Base-by-base conservation (phyloP, 2,329 filamentous ascomycete species). In the Trichoderma sp. region DNA sequence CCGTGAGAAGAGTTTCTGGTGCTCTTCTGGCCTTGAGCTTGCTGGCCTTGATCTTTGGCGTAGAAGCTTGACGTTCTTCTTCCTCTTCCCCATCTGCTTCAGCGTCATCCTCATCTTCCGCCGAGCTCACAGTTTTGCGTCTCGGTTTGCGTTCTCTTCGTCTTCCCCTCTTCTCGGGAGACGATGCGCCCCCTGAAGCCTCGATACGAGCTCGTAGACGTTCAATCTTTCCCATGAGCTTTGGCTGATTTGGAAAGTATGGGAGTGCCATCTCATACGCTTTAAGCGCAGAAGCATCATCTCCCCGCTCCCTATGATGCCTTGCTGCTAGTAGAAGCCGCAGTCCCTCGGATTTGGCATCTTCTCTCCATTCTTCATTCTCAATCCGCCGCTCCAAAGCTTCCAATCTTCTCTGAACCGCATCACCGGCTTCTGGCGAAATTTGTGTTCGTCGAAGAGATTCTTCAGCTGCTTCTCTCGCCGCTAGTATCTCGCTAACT, bases 301-400 rank as follows among this genome's bases (percentile, higher is more conserved):
- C 92, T 2, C 93, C 93, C 4, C 89, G 86, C 64, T 93, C 92
- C 76, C 94, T 94, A 76, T 96, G 92, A 77, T 97, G 94, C 73
- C 96, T 92, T 1, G 93, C 95, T 85, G 96, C 93, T n/a, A 97
- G 84, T 40, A 98, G 81, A 74, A 92, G 93, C 13, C 93, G 92
- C 33, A 98, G 80, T 0, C 95, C 96, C 72, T 97, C 93, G 0
- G 92, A 90, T 65, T 92, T 89, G 31, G 86, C 83, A 74, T 96
- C 93, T 47, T 94, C 92, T 57, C 78, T 76, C 70, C 81, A 83
- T 55, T 84, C 87, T 24, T 88, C 88, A 69, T 77, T 79, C 35
- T 95, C 92, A 33, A 98, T 91, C n/a, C 92, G 91, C 73, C 91
- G 88, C 79, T 98, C 95, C 4, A 98, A 85, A 0, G 92, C 90